Evolutionary conservation across 2,329 filamentous ascomycete species (phyloP).

Genomic region (Boeremia lycopersici): DNA sequence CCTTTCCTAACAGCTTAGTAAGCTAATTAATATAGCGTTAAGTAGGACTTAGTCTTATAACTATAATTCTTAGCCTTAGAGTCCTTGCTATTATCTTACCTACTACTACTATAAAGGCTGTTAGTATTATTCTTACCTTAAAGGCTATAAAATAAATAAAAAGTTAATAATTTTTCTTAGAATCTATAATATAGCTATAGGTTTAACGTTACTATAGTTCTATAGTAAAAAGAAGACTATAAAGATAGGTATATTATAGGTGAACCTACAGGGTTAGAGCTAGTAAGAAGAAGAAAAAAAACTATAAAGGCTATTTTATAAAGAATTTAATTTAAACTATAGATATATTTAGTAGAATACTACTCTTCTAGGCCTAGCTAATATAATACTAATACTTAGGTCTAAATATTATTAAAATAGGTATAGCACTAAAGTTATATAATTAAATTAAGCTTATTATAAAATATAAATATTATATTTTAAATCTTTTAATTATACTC

Average conservation of each 20-base stretch:
- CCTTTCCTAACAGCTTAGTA: neutral
- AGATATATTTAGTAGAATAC: too few relatives aligned
- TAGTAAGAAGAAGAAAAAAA: too few relatives aligned
- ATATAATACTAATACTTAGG: too few relatives aligned
- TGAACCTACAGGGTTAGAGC: too few relatives aligned
- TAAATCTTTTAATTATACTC: too few relatives aligned
- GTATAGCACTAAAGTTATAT: too few relatives aligned
- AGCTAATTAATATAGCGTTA: conserved; percentile 5
- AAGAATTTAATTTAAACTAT: too few relatives aligned
- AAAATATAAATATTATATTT: too few relatives aligned
- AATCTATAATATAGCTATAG: conserved; percentile 12
- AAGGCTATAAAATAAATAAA: conserved; percentile 6
- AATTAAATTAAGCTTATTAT: too few relatives aligned
- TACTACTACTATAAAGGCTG: neutral
- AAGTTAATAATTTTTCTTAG: conserved; percentile 17
- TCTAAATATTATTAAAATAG: too few relatives aligned
- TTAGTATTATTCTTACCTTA: conserved; percentile 5
- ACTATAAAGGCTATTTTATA: too few relatives aligned
- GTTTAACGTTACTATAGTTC: conserved; percentile 7
- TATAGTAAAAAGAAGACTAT: neutral
- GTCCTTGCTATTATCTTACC: conserved; percentile 1
- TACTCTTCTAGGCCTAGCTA: too few relatives aligned
- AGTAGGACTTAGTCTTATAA: conserved; percentile 12
- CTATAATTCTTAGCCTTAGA: conserved; percentile 9
- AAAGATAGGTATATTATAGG: conserved; percentile 6